A percentile compares a stretch with the other conserved stretches of the same genome.
Conservation (phyloP, 306 rosid species). For the Malus asiatica region DNA sequence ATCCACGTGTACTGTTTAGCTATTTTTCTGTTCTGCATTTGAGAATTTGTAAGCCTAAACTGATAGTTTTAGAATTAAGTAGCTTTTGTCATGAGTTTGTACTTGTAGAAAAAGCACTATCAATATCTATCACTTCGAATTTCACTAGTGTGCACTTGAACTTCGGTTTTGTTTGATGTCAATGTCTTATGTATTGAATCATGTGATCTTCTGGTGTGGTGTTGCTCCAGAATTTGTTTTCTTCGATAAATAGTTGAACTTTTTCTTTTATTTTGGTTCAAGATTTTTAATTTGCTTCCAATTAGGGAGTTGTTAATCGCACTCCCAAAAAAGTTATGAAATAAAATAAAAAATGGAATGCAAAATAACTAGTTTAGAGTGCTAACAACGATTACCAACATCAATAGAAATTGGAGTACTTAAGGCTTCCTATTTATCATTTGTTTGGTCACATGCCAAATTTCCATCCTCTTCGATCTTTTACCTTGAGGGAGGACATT, state of each 20-base stretch:
- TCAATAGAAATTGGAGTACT: too few relatives aligned
- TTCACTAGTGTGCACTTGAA: slow-evolving; percentile 21
- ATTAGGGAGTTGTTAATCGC: too few relatives aligned
- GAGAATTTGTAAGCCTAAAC: slow-evolving; percentile 42
- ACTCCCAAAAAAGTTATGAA: too few relatives aligned
- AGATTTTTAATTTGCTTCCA: too few relatives aligned
- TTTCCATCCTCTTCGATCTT: too few relatives aligned
- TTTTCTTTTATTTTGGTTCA: too few relatives aligned
- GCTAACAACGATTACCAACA: too few relatives aligned
- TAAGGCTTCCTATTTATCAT: too few relatives aligned
- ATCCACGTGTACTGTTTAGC: slow-evolving; percentile 31
- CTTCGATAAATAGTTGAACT: background rate
- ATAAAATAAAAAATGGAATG: too few relatives aligned
- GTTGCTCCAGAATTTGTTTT: background rate
- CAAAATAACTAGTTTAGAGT: too few relatives aligned
- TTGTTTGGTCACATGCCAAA: too few relatives aligned
- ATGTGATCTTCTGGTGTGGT: background rate
- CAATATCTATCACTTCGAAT: slow-evolving; percentile 9
- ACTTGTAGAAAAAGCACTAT: slow-evolving; percentile 25
- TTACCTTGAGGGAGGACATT: too few relatives aligned
- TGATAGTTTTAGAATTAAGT: slow-evolving; percentile 26
- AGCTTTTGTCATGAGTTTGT: slow-evolving; percentile 36
- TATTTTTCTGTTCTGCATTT: slow-evolving; percentile 42
- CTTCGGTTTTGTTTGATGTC: slow-evolving; percentile 15
- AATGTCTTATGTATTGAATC: background rate